Base-by-base conservation (phyloP, 1,139 yeast species). In the Lodderomyces margitis region DNA sequence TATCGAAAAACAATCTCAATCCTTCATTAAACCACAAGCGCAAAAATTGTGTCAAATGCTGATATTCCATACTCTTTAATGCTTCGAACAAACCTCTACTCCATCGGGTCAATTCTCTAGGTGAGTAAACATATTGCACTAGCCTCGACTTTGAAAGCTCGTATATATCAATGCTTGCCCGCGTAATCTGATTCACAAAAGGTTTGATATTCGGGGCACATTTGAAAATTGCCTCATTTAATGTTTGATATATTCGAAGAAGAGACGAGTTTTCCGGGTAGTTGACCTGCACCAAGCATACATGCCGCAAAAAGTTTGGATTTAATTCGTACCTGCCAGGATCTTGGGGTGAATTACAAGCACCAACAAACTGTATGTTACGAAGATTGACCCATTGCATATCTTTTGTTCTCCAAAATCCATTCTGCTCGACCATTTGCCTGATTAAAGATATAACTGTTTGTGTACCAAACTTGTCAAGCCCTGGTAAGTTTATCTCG, bases 101-200 rank as follows among this genome's bases (percentile, higher is more conserved):
- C 95, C 96, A 88, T 45, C 98, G 67, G 0, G 98, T 88, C 20
- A 92, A 70, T 56, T 92, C 98, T 58, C 98, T 80, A 0, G 98
- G 98, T 20, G 95, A 84, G 56, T 84, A 86, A 1, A 87, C 68
- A 54, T 88, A 87, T 55, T 87, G 95, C 16, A 25, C 21, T 11
- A 36, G 54, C 45, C 1, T 47, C 41, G 1, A 44, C 38, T 67
- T 74, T 2, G 84, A 77, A 14, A 52, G 44, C 1, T 57, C 49
- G 57, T 86, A 92, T 0, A 87, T 70, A 2, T 73, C 74, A 4
- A 91, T 63, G 83, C 91, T 85, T 0, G 94, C 80, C 4, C 66
- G 59, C 0, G 95, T 80, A 8, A 88, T 49, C 0, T 75, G 65
- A 3, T 59, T 62, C 0, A 80, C 58, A 51, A 68, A 82, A 0